phyloP scores from a whole-genome alignment of 176 grass and related monocot species.

The Puya raimondii region DNA sequence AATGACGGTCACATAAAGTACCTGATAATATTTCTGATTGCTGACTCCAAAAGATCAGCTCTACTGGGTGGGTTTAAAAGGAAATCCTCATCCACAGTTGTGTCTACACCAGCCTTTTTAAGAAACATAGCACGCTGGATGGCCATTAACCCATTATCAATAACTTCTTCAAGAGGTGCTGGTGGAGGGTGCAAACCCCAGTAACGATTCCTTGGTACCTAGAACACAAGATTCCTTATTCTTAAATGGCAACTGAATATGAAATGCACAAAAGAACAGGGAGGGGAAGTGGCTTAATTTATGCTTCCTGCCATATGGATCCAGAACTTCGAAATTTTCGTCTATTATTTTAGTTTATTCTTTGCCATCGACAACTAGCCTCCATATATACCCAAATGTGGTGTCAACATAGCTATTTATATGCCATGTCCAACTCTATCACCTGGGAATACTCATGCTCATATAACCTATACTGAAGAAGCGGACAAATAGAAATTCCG shows the following conservation, averaged over 20 bases:
- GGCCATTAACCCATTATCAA: constrained; percentile 72
- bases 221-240: constrained; percentile 6
- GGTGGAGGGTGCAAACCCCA: constrained; percentile 96
- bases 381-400: too few relatives aligned
- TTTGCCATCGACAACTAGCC: too few relatives aligned
- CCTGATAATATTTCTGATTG: constrained; percentile 95
- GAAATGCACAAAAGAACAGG: background rate
- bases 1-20: constrained; percentile 25
- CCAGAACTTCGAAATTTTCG: too few relatives aligned
- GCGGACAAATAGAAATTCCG: too few relatives aligned
- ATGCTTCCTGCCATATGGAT: background rate
- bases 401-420: too few relatives aligned
- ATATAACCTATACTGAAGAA: too few relatives aligned
- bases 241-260: background rate
- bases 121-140: constrained; percentile 77
- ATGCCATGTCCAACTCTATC: too few relatives aligned
- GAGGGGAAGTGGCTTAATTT: background rate
- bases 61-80: constrained; percentile 84
- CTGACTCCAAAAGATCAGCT: constrained; percentile 64
- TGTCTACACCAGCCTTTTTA: constrained; percentile 86
- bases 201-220: constrained; percentile 92
- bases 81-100: constrained; percentile 74
- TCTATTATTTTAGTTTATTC: too few relatives aligned
- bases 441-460: too few relatives aligned
- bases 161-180: constrained; percentile 91